These are phyloP conservation scores for Andrographis paniculata DNA, from an alignment of 305 asterid genomes.

Conservation along the genomic window DNA sequence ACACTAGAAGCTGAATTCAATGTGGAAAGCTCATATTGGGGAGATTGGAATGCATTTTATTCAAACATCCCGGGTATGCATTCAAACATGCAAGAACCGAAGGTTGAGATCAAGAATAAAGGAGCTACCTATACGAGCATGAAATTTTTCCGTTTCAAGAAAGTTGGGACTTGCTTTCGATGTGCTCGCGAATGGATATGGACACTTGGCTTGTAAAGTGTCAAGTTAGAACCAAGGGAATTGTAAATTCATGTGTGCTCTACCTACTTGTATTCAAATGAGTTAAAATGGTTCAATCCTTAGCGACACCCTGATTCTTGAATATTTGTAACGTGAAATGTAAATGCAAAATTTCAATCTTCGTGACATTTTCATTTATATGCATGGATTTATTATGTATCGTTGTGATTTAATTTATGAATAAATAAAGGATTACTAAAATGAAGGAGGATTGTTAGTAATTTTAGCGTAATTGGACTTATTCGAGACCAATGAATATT, in stretches of 20 bases:
- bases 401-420: neutral
- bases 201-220: too few relatives aligned
- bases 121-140: neutral
- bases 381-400: neutral
- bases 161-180: neutral
- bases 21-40: too few relatives aligned
- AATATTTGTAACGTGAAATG: neutral
- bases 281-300: neutral
- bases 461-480: neutral
- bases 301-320: neutral
- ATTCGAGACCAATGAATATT: conserved; percentile 6
- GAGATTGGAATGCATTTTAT: too few relatives aligned
- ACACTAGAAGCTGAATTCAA: too few relatives aligned
- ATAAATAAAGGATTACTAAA: neutral
- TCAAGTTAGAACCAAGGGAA: too few relatives aligned
- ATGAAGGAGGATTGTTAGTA: neutral
- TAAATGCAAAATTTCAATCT: neutral
- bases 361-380: neutral
- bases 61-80: too few relatives aligned
- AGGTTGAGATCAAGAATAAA: neutral
- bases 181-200: too few relatives aligned
- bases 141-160: neutral
- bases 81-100: neutral
- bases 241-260: too few relatives aligned
- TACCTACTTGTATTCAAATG: neutral